phyloP scores from a whole-genome alignment of 148 eudicot genomes.

The Rhododendron kiyosumense region DNA sequence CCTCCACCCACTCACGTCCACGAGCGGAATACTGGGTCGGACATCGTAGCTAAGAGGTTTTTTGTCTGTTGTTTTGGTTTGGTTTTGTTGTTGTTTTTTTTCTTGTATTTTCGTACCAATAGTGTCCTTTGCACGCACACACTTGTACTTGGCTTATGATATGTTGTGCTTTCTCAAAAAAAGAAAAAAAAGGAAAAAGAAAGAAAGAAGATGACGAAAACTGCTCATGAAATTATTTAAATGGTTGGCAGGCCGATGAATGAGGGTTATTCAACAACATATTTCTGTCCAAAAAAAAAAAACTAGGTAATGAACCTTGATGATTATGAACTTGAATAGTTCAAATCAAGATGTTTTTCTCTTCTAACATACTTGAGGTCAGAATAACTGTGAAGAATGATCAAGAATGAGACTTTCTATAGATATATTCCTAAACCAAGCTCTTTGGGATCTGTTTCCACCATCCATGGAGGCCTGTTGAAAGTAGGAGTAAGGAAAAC shows the following conservation, averaged over 20 bases:
- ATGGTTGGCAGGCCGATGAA: background rate
- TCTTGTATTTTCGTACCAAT: no score
- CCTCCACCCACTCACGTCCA: no score
- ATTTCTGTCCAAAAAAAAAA: background rate
- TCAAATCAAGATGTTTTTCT: background rate
- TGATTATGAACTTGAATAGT: background rate
- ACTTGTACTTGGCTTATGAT: no score
- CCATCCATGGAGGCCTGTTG: slow-evolving; percentile 97
- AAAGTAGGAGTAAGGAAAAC: slow-evolving; percentile 13
- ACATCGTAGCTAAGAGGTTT: no score
- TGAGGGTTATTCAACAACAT: background rate
- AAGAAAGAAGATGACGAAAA: background rate
- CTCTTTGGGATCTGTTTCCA: slow-evolving; percentile 85
- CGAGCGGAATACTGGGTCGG: no score
- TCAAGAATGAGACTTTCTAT: background rate
- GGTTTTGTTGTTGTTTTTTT: no score
- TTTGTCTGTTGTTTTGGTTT: no score
- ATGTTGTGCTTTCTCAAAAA: no score
- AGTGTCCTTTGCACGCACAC: no score
- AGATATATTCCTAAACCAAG: slow-evolving; percentile 79
- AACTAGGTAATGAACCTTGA: background rate
- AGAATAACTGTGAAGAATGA: background rate
- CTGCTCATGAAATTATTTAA: background rate
- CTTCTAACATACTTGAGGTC: background rate
- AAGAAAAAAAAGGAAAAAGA: no score